These are phyloP conservation scores for Ophiocordyceps camponoti-saundersi DNA, from an alignment of 2,329 filamentous ascomycete genomes.

Conservation along the genomic window DNA sequence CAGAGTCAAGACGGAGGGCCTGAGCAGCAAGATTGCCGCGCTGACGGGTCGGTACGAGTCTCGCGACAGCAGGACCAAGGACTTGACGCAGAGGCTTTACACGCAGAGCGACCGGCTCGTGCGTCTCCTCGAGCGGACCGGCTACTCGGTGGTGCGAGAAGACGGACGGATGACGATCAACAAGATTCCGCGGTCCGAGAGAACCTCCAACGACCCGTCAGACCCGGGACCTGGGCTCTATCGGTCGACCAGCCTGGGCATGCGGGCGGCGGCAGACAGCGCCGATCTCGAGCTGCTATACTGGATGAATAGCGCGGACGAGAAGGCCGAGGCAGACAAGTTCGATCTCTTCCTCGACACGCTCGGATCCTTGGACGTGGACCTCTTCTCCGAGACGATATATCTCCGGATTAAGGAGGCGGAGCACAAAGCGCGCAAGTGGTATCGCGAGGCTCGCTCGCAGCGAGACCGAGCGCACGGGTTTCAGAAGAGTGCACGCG, in stretches of 20 bases:
- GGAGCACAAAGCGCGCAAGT: constrained; percentile 83
- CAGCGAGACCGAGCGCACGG: constrained; percentile 78
- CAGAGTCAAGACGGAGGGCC: constrained; percentile 43
- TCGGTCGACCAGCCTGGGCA: constrained; percentile 33
- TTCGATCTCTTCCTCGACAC: constrained; percentile 61
- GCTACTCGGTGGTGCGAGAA: constrained; percentile 64
- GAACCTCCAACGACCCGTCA: constrained; percentile 35
- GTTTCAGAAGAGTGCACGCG: constrained; percentile 70
- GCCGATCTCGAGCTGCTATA: constrained; percentile 58
- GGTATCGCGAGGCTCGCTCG: constrained; percentile 71
- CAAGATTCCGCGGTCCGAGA: constrained; percentile 46
- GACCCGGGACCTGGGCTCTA: constrained; percentile 36
- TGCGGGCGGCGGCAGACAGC: constrained; percentile 39
- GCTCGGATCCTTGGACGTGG: constrained; percentile 65
- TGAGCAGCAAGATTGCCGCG: constrained; percentile 32
- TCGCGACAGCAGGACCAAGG: constrained; percentile 58
- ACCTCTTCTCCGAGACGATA: constrained; percentile 69
- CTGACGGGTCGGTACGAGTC: constrained; percentile 45
- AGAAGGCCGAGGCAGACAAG: constrained; percentile 50
- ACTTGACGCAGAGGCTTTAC: constrained; percentile 70
- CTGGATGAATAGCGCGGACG: constrained; percentile 60
- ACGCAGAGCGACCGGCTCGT: constrained; percentile 71
- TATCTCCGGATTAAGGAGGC: constrained; percentile 85
- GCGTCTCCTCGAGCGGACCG: constrained; percentile 70
- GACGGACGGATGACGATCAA: constrained; percentile 59